These are phyloP conservation scores for Xerophyta viscosa DNA, from an alignment of 106 monocot species.

Conservation along the genomic window DNA sequence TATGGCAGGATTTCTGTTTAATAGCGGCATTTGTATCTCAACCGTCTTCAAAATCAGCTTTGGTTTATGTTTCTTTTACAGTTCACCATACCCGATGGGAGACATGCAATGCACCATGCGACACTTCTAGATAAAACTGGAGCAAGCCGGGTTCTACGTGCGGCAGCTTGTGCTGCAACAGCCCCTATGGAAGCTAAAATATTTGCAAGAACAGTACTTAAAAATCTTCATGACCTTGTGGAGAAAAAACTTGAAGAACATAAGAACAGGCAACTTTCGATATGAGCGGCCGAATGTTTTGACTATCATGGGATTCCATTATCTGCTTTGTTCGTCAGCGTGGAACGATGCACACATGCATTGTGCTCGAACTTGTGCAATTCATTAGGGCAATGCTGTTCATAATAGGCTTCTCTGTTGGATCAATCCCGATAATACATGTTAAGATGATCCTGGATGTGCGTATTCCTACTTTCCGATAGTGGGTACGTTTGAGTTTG, in stretches of 20 bases:
- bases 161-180: constrained; percentile 54
- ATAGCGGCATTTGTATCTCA: too few species aligned
- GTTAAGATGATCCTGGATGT: not conserved
- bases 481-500: constrained; percentile 7
- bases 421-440: not conserved
- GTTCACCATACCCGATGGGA: constrained; percentile 86
- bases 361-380: too few species aligned
- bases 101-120: constrained; percentile 84
- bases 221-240: constrained; percentile 78
- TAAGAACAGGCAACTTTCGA: not conserved
- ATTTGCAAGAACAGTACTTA: constrained; percentile 68
- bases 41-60: too few species aligned
- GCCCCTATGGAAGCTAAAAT: constrained; percentile 82
- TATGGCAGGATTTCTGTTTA: too few species aligned
- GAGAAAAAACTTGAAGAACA: constrained; percentile 26
- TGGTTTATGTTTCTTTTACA: constrained; percentile 18
- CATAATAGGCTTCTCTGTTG: too few species aligned
- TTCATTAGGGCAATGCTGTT: too few species aligned
- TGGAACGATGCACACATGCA: not conserved
- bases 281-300: not conserved
- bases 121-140: constrained; percentile 60
- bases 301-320: not conserved
- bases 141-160: constrained; percentile 60
- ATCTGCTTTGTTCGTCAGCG: not conserved
- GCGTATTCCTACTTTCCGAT: not conserved